Conservation (phyloP, 257 asterid genomes). For the Nemophila menziesii region DNA sequence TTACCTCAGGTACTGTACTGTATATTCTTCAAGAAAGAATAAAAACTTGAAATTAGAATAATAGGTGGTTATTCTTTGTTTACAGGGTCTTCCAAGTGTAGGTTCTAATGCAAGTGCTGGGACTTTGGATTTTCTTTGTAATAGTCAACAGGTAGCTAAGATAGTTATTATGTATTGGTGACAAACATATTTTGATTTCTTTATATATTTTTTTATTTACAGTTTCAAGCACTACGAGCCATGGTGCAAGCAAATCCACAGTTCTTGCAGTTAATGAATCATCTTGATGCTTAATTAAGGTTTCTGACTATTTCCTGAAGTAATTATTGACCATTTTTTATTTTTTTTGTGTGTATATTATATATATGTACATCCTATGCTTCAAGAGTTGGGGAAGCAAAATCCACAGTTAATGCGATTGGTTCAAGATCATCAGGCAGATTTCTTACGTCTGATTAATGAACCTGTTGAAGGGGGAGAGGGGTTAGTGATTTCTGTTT, state of each 20-base stretch:
- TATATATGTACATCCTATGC: slow-evolving; percentile 68
- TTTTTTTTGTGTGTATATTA: slow-evolving; percentile 10
- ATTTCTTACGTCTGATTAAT: slow-evolving; percentile 74
- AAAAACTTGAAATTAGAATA: neutral
- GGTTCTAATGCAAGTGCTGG: slow-evolving; percentile 66
- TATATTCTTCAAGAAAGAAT: neutral
- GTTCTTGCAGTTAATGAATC: slow-evolving; percentile 72
- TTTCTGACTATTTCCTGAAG: slow-evolving; percentile 1
- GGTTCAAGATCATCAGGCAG: slow-evolving; percentile 89
- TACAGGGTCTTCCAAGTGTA: slow-evolving; percentile 67
- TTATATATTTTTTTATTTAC: slow-evolving; percentile 13
- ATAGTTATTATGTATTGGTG: slow-evolving; percentile 7
- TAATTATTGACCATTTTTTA: neutral
- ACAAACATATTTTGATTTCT: slow-evolving; percentile 4
- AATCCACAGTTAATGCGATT: slow-evolving; percentile 72
- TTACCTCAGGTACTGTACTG: slow-evolving; percentile 56
- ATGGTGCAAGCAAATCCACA: slow-evolving; percentile 93
- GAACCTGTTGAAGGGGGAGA: slow-evolving; percentile 89
- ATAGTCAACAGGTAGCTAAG: slow-evolving; percentile 60
- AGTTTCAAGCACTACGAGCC: slow-evolving; percentile 69
- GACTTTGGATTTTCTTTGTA: slow-evolving; percentile 70
- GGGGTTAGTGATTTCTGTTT: slow-evolving; percentile 43
- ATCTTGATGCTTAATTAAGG: neutral
- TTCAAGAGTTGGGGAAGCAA: slow-evolving; percentile 92
- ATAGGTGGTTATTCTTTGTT: slow-evolving; percentile 11